Evolutionary conservation across 2,329 filamentous ascomycete species (phyloP), one percentile per base, ranked within the genome.

Genomic region (Stachybotrys echinatus): DNA sequence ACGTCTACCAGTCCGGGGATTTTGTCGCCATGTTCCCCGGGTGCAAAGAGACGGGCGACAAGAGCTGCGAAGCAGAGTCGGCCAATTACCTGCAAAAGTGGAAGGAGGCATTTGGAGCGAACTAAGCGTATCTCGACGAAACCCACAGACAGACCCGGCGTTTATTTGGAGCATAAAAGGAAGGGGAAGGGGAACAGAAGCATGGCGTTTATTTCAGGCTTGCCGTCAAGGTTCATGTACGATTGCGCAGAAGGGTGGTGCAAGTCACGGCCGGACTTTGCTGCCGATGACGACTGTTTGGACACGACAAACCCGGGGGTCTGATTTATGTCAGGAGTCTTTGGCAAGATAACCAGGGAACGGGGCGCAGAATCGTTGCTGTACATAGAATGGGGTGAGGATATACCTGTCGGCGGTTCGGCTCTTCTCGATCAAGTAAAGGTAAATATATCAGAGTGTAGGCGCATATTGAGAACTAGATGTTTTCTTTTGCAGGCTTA

Each of bases 1-100:
- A 80, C 17, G 74, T 80, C 45, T 97, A 91, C 67, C 81, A 86
- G 62, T 83, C 92, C 8, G 92, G 91, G 27, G 92, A 97, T 63
- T 85, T 97, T 51, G 79, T 95, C 1, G 83, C 95, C 53, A 83
- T 86, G 51, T 89, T 97, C 60, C 74, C 82, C 20, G 84, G 83
- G 48, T 99, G 94, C 67, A 79, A 83, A 37, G 76, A 77, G 45
- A 60, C 63, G 4, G 74, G 73, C 12, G 70, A 73, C 37, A 72
- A 81, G 46, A 82, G 80, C 56, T 97, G 94, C 66, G 83, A 85
- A 54, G 78, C 80, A 48, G 87, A 92, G 65, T 84, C 92, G 58
- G 74, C 74, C 47, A 66, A 62, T 23, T 83, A 74, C 58, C 69
- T 69, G 53, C 63, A 74, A 47, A 69, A 72, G 50, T 77, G 77